Conservation (phyloP, 495 filamentous ascomycete genomes). For the Patellaria atrata region DNA sequence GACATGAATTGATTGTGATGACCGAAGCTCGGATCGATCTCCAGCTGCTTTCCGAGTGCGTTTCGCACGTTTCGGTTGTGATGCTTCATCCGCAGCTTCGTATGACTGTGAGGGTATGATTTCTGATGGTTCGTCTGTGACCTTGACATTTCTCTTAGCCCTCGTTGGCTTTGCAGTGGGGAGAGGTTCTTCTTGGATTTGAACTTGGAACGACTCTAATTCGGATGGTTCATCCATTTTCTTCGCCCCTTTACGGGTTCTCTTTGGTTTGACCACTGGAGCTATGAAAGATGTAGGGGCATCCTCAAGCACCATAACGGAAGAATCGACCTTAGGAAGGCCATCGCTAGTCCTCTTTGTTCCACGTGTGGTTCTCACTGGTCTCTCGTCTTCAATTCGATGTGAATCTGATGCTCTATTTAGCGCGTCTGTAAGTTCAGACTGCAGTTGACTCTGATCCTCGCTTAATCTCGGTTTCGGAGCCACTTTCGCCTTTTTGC, state of each 20-base stretch:
- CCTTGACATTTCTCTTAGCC: too few relatives aligned
- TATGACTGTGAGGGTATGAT: not conserved
- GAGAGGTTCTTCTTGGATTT: not conserved
- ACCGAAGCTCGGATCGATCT: too few relatives aligned
- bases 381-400: not conserved
- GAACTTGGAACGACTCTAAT: not conserved
- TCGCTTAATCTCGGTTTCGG: slow-evolving; percentile 6
- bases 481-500: slow-evolving; percentile 2
- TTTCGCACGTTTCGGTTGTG: slow-evolving; percentile 4
- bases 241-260: slow-evolving; percentile 12
- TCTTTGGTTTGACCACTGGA: slow-evolving; percentile 11
- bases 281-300: slow-evolving; percentile 6
- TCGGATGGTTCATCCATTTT: slow-evolving; percentile 4
- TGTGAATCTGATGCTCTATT: not conserved
- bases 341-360: slow-evolving; percentile 19
- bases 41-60: too few relatives aligned
- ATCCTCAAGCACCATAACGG: slow-evolving; percentile 5
- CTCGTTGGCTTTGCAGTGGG: too few relatives aligned
- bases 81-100: not conserved
- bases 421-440: slow-evolving; percentile 1
- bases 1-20: too few relatives aligned
- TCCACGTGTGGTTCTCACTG: slow-evolving; percentile 6
- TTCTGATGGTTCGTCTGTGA: too few relatives aligned
- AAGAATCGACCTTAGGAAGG: slow-evolving; percentile 7
- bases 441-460: slow-evolving; percentile 10